Base-by-base conservation (phyloP, 1,284 basidiomycete genomes). In the Malassezia nana region DNA sequence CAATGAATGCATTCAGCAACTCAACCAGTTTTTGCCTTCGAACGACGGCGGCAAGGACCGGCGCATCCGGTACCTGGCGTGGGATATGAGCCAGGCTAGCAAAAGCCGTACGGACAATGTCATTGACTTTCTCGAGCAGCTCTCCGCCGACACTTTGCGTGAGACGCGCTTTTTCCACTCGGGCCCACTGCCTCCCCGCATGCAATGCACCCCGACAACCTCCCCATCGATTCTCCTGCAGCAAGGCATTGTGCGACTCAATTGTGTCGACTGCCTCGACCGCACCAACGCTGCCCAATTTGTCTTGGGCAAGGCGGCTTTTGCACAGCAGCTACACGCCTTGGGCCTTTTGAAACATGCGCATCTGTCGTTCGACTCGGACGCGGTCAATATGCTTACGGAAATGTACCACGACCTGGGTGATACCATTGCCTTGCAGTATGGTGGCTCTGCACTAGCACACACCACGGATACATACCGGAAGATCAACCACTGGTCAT, bases 391-490 rank as follows among this genome's bases (percentile, higher is more conserved):
- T 74, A 91, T 98, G 82, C 75, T 99, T 62, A 98, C 91, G 0
- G 90, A 96, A 76, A 96, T 99, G 91, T 98, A 95, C 75, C 90
- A 96, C 72, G 69, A 72, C 41, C 58, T 72, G 1, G 71, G 71
- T 13, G 71, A 74, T 39, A 91, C 90, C 1, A 84, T 98, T 54
- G 92, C 94, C 0, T 79, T 96, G 65, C 94, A 99, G 72, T 69
- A 72, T 43, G 66, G 68, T 30, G 70, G 71, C 1, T 91, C 88
- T 68, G 90, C 91, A 0, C 81, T 98, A 6, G 92, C 98, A 32
- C 98, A 98, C 66, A 82, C 92, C 1, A 89, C 96, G 8, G 91
- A 98, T 72, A 96, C 89, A 0, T 98, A 98, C 69, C 83, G 91
- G 38, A 82, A 90, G 24, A 90, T 92, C 79, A 75, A 75, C 50